Evolutionary conservation across 2,329 filamentous ascomycete species (phyloP).

Genomic region (Curvularia sp.): DNA sequence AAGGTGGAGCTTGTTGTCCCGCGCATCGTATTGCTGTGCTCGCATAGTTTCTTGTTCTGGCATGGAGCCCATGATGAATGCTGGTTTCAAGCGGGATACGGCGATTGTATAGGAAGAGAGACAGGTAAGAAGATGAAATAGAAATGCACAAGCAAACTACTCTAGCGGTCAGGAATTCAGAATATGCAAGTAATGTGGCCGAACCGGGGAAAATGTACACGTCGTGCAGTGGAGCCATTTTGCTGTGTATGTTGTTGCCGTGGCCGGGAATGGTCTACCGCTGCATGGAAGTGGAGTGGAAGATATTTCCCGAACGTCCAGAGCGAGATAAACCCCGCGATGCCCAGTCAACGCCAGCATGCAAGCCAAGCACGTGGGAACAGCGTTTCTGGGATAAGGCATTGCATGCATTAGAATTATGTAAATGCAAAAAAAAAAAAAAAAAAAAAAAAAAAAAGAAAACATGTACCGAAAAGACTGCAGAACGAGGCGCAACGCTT

Average conservation of each 20-base stretch:
- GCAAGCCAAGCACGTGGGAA: neutral
- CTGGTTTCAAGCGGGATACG: neutral
- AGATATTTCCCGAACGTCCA: constrained; percentile 20
- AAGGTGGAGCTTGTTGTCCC: constrained; percentile 51
- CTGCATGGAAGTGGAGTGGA: constrained; percentile 11
- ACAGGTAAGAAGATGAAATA: neutral
- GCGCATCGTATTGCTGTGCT: constrained; percentile 44
- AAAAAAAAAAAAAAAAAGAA: constrained; percentile 7
- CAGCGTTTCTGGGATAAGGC: neutral
- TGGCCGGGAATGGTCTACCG: constrained; percentile 22
- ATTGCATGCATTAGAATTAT: constrained; percentile 14
- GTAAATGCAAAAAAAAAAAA: constrained; percentile 2
- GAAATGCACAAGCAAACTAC: neutral
- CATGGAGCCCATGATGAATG: constrained; percentile 23
- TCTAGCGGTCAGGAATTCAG: neutral
- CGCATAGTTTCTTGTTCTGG: constrained; percentile 33
- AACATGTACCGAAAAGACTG: constrained; percentile 10
- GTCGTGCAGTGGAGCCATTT: constrained; percentile 6
- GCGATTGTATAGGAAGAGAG: neutral
- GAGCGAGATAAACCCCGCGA: constrained; percentile 7
- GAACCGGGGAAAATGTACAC: constrained; percentile 4
- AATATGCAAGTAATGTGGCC: neutral
- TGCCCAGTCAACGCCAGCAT: neutral
- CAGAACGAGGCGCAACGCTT: constrained; percentile 7
- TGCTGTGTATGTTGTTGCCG: constrained; percentile 7